A percentile compares a stretch with the other conserved stretches of the same genome.
Evolutionary conservation across 73 alveolate genomes (phyloP).

Genomic region (Symbiodinium pilosum): DNA sequence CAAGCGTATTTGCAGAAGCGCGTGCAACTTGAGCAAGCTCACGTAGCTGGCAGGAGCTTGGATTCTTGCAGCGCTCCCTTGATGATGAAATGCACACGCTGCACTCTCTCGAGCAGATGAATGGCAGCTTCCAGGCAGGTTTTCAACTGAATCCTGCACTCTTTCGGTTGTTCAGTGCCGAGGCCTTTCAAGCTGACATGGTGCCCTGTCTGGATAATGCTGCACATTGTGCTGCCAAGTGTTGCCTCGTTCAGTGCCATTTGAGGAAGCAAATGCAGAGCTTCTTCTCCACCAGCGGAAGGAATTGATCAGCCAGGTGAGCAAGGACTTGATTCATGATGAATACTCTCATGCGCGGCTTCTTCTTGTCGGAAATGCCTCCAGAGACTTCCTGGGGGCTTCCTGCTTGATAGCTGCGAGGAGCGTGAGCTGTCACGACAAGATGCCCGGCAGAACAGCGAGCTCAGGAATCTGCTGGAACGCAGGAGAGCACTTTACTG

Average conservation of each 20-base stretch:
- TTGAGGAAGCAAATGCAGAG: not conserved
- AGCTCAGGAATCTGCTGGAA: not conserved
- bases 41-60: too few relatives aligned
- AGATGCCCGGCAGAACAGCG: not conserved
- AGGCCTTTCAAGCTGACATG: slow-evolving; percentile 2
- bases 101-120: not conserved
- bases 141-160: too few relatives aligned
- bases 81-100: slow-evolving; percentile 9
- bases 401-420: not conserved
- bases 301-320: not conserved
- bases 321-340: not conserved
- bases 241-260: not conserved
- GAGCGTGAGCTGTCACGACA: slow-evolving; percentile 1
- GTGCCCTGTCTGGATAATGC: not conserved
- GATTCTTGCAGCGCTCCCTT: not conserved
- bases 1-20: too few relatives aligned
- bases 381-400: not conserved
- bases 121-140: not conserved
- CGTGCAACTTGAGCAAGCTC: too few relatives aligned
- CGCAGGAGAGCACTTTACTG: not conserved
- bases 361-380: not conserved
- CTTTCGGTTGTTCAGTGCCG: not conserved
- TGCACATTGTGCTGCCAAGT: not conserved
- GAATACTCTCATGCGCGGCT: too few relatives aligned
- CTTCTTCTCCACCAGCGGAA: not conserved